Percentiles rank a stretch among this genome's conserved stretches.
Evolutionary conservation across 1,139 yeast species (phyloP).

Genomic region (Candida albicans): DNA sequence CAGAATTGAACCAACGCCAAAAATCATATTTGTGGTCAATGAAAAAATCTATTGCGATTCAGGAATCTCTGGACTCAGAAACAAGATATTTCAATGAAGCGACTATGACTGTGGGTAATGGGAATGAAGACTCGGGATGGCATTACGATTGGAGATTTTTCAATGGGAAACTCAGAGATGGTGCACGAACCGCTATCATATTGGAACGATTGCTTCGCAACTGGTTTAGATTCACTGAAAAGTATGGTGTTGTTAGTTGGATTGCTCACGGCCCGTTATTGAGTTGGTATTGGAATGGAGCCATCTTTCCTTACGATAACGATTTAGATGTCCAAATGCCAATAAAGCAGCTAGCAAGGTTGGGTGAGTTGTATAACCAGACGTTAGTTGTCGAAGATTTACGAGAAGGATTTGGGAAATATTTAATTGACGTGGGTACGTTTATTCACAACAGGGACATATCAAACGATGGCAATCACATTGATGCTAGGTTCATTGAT

Average conservation of each 20-base stretch:
- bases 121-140: constrained; percentile 16
- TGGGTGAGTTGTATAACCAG: constrained; percentile 47
- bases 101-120: constrained; percentile 10
- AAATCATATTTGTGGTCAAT: constrained; percentile 11
- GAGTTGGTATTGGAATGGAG: constrained; percentile 64
- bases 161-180: constrained; percentile 22
- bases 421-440: constrained; percentile 54
- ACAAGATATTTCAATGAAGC: constrained; percentile 26
- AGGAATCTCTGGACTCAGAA: constrained; percentile 13
- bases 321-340: constrained; percentile 62
- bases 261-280: constrained; percentile 60
- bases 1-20: constrained; percentile 4
- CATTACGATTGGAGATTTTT: constrained; percentile 31
- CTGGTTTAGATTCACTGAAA: constrained; percentile 52
- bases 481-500: constrained; percentile 64
- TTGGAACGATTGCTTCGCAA: constrained; percentile 42
- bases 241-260: constrained; percentile 50
- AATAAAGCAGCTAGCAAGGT: constrained; percentile 35
- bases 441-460: constrained; percentile 33
- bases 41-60: constrained; percentile 6
- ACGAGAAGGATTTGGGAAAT: constrained; percentile 42
- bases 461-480: constrained; percentile 47
- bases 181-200: constrained; percentile 26
- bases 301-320: constrained; percentile 62
- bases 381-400: constrained; percentile 49